Evolutionary conservation across 2,329 filamentous ascomycete genomes (phyloP), one percentile per base, ranked within the genome.

Genomic region (Fusarium domesticum): DNA sequence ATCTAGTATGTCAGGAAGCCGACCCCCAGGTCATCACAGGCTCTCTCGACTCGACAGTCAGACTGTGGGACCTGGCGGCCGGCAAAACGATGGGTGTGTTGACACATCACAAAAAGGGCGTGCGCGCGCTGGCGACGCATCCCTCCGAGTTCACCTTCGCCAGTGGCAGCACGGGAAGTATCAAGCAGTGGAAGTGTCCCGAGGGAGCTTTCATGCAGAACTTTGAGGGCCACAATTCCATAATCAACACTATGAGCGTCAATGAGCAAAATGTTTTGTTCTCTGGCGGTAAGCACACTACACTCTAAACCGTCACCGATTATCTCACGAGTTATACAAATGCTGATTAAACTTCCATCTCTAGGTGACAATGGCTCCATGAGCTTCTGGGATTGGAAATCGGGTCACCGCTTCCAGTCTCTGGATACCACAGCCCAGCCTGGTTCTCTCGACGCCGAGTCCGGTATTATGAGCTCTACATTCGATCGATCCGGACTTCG

Each of bases 131-230:
- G 11, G 81, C 89, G 10, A 78, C 85, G 4, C 93, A 98, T 64
- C 93, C 95, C 0, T 83, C 81, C 48, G 93, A 98, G 67, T 98
- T 96, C 64, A 98, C 95, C 0, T 98, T 98, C 64, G 93, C 93
- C 5, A 91, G 83, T 48, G 93, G 87, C 34, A 95, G 89, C 61
- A 91, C 92, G 0, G 87, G 87, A 18, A 91, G 87, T 64, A 96
- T 98, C 71, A 98, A 98, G 75, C 93, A 98, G 71, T 98, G 93
- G 92, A 96, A 97, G 67, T 97, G 91, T 57, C 95, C 95, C 2
- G 90, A 96, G 64, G 95, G 92, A 30, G 89, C 89, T 14, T 97
- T 98, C 65, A 98, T 98, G 93, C 91, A 96, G 68, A 97, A 97
- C 64, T 97, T 97, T 61, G 89, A 96, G 34, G 92, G 92, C 5